Evolutionary conservation across 2,329 filamentous ascomycete genomes (phyloP).

Genomic region (Chrysoporthe deuterocubensis): DNA sequence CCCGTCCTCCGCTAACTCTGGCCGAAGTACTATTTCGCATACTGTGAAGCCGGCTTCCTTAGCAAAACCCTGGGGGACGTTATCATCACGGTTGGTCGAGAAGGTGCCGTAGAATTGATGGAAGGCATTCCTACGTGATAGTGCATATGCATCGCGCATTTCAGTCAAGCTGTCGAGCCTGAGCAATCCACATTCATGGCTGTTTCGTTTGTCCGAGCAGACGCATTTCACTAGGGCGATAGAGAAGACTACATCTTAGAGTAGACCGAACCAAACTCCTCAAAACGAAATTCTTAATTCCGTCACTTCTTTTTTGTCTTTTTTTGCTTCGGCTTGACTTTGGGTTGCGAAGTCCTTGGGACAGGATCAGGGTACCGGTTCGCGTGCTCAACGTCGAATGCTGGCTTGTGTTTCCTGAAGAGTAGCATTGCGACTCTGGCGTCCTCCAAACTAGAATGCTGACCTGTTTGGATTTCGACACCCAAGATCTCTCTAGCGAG

Average conservation of each 20-base stretch:
- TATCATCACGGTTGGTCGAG: slow-evolving; percentile 71
- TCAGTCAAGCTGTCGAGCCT: neutral
- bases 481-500: slow-evolving; percentile 62
- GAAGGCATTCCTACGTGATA: slow-evolving; percentile 66
- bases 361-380: slow-evolving; percentile 60
- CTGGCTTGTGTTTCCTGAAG: slow-evolving; percentile 80
- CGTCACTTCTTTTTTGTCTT: slow-evolving; percentile 47
- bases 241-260: slow-evolving; percentile 2
- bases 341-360: slow-evolving; percentile 31
- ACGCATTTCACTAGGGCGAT: slow-evolving; percentile 2
- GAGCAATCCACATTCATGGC: slow-evolving; percentile 1
- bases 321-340: slow-evolving; percentile 43
- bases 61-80: slow-evolving; percentile 75
- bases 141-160: neutral
- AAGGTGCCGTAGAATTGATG: slow-evolving; percentile 69
- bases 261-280: slow-evolving; percentile 15
- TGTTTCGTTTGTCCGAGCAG: slow-evolving; percentile 6
- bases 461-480: slow-evolving; percentile 65
- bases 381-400: slow-evolving; percentile 81
- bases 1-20: slow-evolving; percentile 24
- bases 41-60: slow-evolving; percentile 74
- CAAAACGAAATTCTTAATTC: slow-evolving; percentile 34
- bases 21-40: slow-evolving; percentile 71
- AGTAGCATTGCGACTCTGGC: slow-evolving; percentile 88
- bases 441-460: slow-evolving; percentile 75